These are phyloP conservation scores for Colletotrichum simmondsii DNA, from an alignment of 2,329 filamentous ascomycete genomes.

Conservation along the genomic window DNA sequence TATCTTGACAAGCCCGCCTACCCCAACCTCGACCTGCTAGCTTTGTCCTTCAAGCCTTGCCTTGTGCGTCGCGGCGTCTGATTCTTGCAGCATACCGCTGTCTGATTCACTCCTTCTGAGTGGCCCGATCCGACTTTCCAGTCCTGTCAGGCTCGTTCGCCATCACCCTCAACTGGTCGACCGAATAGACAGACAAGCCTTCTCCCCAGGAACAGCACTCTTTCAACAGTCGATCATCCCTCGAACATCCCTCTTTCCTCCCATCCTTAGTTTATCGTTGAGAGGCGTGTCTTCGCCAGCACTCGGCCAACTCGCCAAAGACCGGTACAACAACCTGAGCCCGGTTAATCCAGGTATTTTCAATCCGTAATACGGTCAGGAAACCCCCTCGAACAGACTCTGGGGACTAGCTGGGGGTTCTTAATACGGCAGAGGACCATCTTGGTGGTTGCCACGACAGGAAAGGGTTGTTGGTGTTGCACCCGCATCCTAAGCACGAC, in stretches of 20 bases:
- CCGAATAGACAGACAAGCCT: conserved; percentile 17
- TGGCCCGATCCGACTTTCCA: conserved; percentile 28
- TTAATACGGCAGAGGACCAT: conserved; percentile 25
- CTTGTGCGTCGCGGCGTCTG: conserved; percentile 36
- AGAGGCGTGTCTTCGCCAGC: not conserved
- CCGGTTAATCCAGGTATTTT: not conserved
- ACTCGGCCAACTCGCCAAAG: not conserved
- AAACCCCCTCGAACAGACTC: not conserved
- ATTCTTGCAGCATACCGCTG: conserved; percentile 34
- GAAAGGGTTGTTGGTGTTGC: conserved; percentile 25
- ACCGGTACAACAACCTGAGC: not conserved
- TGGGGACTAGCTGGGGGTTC: not conserved
- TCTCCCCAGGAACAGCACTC: not conserved
- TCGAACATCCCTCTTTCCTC: conserved; percentile 21
- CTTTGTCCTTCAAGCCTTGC: conserved; percentile 29
- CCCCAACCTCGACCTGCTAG: conserved; percentile 27
- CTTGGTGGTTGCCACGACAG: conserved; percentile 18
- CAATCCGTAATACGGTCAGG: not conserved
- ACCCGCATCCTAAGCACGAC: conserved; percentile 4
- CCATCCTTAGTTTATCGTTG: not conserved
- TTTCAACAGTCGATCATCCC: not conserved
- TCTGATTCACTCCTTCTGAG: conserved; percentile 23
- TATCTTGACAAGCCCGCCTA: conserved; percentile 33
- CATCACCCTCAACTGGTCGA: conserved; percentile 25
- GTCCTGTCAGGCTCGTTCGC: conserved; percentile 14